Base-by-base conservation (phyloP, 2,329 filamentous ascomycete species). In the Trichoderma harzianum region DNA sequence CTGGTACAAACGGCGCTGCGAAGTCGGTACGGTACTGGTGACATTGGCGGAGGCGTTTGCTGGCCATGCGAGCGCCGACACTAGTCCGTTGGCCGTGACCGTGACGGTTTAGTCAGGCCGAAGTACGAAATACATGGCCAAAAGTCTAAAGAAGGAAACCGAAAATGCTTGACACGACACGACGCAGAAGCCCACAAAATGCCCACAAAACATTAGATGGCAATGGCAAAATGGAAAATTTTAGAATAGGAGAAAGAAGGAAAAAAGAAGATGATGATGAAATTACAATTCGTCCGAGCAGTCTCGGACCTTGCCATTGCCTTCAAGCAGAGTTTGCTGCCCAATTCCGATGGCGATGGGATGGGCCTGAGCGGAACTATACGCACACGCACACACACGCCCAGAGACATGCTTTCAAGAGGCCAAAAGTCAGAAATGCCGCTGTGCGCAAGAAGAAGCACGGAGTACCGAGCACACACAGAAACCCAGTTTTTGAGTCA, bases 401-500 rank as follows among this genome's bases (percentile, higher is more conserved):
- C 66, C 34, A 12, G 26, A n/a, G 16, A 47, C 66, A 57, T 47
- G 18, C 18, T 60, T 68, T 68, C 24, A 18, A 43, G n/a, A 60
- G 65, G 53, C 55, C 64, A 21, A 60, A 66, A 60, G 65, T 68
- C 64, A 43, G 65, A 68, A 60, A 60, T 21, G 53, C 53, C 65
- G 65, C 65, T 64, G 62, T 6, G 10, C 21, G 16, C 57, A 36
- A 36, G 34, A 16, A 2, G 7, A 32, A 28, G 28, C 18, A 51
- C 43, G 43, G 43, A 47, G 43, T 47, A 47, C 43, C 43, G n/a
- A 39, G 36, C 36, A 39, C 36, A 39, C 36, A 39, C 36, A 39
- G 36, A 39, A 39, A 16, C 36, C 36, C 36, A 39, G 36, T 39
- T 39, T 36, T 39, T 39, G 36, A 39, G 43, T 51, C 43, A 21